A percentile compares a stretch with the other conserved stretches of the same genome.
Conservation (phyloP, 768 basidiomycete species). For the Rhizopogon vinicolor region DNA sequence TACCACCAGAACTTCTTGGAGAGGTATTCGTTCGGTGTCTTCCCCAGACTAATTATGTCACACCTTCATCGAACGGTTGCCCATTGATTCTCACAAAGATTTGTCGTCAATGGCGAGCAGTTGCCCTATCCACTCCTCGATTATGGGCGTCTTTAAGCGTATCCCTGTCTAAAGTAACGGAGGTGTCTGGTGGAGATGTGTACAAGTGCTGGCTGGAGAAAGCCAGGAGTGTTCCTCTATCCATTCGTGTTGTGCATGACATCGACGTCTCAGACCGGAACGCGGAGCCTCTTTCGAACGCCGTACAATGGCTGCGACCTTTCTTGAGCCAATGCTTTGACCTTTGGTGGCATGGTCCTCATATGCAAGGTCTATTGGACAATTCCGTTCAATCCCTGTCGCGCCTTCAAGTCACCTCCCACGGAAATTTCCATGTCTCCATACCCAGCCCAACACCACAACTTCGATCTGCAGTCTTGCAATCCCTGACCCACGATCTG, state of each 20-base stretch:
- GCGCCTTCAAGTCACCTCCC: conserved; percentile 17
- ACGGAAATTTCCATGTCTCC: conserved; percentile 9
- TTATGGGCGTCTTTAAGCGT: conserved; percentile 28
- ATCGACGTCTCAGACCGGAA: conserved; percentile 5
- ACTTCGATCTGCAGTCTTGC: conserved; percentile 17
- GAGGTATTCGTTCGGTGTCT: conserved; percentile 26
- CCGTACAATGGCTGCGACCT: conserved; percentile 18
- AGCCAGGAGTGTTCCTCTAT: conserved; percentile 22
- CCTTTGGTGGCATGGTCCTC: conserved; percentile 29
- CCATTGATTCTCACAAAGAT: conserved; percentile 24
- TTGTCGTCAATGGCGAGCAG: conserved; percentile 26
- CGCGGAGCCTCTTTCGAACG: neutral
- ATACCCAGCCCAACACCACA: conserved; percentile 11
- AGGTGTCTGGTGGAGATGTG: conserved; percentile 9
- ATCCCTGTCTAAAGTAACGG: conserved; percentile 9
- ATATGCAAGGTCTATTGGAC: conserved; percentile 15
- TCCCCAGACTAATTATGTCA: conserved; percentile 17
- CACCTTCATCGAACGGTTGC: conserved; percentile 13
- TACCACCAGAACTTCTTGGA: conserved; percentile 24
- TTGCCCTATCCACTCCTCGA: conserved; percentile 24
- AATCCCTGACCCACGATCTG: conserved; percentile 15
- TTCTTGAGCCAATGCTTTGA: conserved; percentile 19
- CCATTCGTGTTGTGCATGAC: conserved; percentile 23
- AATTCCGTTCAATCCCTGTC: conserved; percentile 5
- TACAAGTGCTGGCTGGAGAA: conserved; percentile 23